These are phyloP conservation scores for Powellomyces hirtus DNA, from an alignment of 192 early-diverging fungal genomes.

Conservation along the genomic window DNA sequence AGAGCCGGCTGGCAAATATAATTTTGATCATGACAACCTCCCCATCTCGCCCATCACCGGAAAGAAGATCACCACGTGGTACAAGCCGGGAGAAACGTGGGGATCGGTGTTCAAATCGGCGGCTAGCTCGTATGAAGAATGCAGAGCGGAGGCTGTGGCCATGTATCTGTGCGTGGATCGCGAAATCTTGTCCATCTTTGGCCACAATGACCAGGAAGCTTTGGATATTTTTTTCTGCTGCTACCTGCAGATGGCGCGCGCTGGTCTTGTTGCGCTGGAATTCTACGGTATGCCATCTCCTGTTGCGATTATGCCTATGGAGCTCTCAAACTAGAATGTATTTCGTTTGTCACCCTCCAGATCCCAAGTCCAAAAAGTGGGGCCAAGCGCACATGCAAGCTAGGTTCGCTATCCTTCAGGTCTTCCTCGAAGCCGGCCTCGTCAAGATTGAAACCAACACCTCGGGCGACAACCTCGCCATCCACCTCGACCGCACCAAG, in stretches of 20 bases:
- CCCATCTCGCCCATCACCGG: slow-evolving; percentile 45
- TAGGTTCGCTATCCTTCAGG: slow-evolving; percentile 53
- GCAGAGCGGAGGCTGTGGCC: slow-evolving; percentile 58
- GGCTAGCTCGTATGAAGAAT: slow-evolving; percentile 49
- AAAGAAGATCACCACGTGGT: slow-evolving; percentile 49
- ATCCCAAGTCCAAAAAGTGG: slow-evolving; percentile 34
- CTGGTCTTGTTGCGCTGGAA: slow-evolving; percentile 52
- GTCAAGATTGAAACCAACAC: slow-evolving; percentile 26
- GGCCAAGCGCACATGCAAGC: slow-evolving; percentile 62
- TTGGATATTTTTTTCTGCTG: slow-evolving; percentile 50
- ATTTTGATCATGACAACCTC: slow-evolving; percentile 51
- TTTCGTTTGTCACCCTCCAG: background rate
- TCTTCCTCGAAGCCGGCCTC: slow-evolving; percentile 48
- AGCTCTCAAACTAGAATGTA: too few relatives aligned
- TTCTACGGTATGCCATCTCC: slow-evolving; percentile 34
- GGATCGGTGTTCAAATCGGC: slow-evolving; percentile 50
- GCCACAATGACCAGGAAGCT: slow-evolving; percentile 39
- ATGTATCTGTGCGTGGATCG: slow-evolving; percentile 38
- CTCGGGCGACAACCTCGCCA: slow-evolving; percentile 36
- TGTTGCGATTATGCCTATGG: too few relatives aligned
- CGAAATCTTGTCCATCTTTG: slow-evolving; percentile 56
- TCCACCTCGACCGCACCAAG: slow-evolving; percentile 53
- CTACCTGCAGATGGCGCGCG: slow-evolving; percentile 60
- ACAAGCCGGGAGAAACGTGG: slow-evolving; percentile 61
- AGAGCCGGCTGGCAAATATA: slow-evolving; percentile 46